phyloP scores from a whole-genome alignment of 2,329 filamentous ascomycete species.

The Hymenoscyphus fraxineus region DNA sequence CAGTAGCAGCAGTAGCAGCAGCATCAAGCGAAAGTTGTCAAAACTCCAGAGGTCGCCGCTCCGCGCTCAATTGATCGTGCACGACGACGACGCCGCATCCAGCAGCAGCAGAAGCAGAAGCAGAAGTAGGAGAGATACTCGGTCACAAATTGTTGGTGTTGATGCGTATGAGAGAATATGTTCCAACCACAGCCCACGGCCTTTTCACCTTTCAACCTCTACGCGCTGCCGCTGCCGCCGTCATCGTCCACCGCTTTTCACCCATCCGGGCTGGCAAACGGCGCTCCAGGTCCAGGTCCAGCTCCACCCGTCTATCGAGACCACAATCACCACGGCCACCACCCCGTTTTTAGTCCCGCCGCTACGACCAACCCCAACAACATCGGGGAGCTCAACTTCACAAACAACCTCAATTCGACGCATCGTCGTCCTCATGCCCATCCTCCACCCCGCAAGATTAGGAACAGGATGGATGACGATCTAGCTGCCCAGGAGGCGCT shows the following conservation, averaged over 20 bases:
- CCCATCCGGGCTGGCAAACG: slow-evolving; percentile 7
- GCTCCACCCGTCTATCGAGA: slow-evolving; percentile 25
- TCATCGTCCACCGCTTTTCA: slow-evolving; percentile 17
- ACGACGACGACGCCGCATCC: not conserved
- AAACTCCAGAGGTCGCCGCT: not conserved
- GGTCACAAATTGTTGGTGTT: too few relatives aligned
- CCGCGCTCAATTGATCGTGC: not conserved
- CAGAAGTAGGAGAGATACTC: too few relatives aligned
- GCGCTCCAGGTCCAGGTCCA: slow-evolving; percentile 9
- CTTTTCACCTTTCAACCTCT: slow-evolving; percentile 27
- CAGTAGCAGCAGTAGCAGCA: not conserved
- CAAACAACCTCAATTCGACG: slow-evolving; percentile 18
- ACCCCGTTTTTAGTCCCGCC: slow-evolving; percentile 27
- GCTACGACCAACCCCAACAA: slow-evolving; percentile 7
- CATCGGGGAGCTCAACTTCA: slow-evolving; percentile 9
- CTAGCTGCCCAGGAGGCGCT: slow-evolving; percentile 54
- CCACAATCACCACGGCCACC: slow-evolving; percentile 24
- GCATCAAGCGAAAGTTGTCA: not conserved
- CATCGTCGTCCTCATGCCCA: slow-evolving; percentile 11
- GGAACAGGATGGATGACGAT: slow-evolving; percentile 29
- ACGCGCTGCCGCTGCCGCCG: slow-evolving; percentile 17
- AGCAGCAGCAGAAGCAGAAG: not conserved
- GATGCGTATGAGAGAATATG: slow-evolving; percentile 17
- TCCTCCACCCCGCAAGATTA: slow-evolving; percentile 11
- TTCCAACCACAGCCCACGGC: slow-evolving; percentile 35